These are phyloP conservation scores for Gryganskiella cystojenkinii DNA, from an alignment of 192 early-diverging fungal species.

Conservation along the genomic window DNA sequence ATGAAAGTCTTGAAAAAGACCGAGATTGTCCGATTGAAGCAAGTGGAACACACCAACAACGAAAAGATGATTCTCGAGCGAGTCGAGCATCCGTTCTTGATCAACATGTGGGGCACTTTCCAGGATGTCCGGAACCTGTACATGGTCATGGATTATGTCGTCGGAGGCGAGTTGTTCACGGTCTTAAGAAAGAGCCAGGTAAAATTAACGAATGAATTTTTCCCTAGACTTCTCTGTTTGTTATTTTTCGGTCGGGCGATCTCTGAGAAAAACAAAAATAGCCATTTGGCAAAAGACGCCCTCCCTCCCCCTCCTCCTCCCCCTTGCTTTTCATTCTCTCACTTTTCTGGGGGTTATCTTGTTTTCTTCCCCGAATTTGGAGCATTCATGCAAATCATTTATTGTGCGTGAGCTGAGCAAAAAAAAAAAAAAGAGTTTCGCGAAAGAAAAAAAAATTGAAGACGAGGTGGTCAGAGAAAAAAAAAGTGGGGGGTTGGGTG, in stretches of 20 bases:
- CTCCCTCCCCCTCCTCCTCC: too few relatives aligned
- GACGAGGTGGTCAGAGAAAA: background rate
- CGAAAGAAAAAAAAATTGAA: background rate
- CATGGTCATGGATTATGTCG: constrained; percentile 93
- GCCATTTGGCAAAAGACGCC: too few relatives aligned
- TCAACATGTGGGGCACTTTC: constrained; percentile 88
- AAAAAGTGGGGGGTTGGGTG: background rate
- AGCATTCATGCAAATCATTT: too few relatives aligned
- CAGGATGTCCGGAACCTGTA: constrained; percentile 90
- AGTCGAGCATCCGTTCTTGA: constrained; percentile 88
- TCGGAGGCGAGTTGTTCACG: constrained; percentile 90
- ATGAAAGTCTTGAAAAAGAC: constrained; percentile 96
- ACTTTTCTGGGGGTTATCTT: too few relatives aligned
- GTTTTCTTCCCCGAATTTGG: too few relatives aligned
- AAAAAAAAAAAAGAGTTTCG: background rate
- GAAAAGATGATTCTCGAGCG: constrained; percentile 90
- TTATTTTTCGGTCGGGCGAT: too few relatives aligned
- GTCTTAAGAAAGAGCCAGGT: constrained; percentile 76
- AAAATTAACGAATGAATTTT: constrained; percentile 1
- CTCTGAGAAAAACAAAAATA: too few relatives aligned
- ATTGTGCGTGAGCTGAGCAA: too few relatives aligned
- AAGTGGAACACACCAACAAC: constrained; percentile 97
- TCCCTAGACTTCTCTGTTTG: too few relatives aligned
- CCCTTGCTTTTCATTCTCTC: too few relatives aligned
- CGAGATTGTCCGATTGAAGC: constrained; percentile 91